A percentile compares a stretch with the other conserved stretches of the same genome.
Conservation (phyloP, 2,329 filamentous ascomycete genomes). For the Talaromyces piceae region DNA sequence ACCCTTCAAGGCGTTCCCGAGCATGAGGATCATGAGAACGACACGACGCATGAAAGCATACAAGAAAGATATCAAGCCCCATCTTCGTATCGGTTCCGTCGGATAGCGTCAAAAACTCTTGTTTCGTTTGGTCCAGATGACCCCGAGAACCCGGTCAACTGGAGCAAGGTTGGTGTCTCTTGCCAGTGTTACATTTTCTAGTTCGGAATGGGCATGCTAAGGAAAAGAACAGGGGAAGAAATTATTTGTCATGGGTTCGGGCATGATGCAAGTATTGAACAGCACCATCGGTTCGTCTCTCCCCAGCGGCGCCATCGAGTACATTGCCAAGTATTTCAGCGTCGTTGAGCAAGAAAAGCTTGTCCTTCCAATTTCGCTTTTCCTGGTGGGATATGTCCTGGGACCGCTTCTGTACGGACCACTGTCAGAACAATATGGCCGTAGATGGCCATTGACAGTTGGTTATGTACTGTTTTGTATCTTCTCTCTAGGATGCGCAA, state of each 20-base stretch:
- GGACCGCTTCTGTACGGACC: constrained; percentile 40
- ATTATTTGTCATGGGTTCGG: constrained; percentile 27
- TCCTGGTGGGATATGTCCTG: constrained; percentile 35
- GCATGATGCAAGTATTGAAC: constrained; percentile 34
- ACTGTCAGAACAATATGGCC: constrained; percentile 37
- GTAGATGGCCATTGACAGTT: constrained; percentile 38
- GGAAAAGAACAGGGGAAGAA: constrained; percentile 22
- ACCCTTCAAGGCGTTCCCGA: constrained; percentile 1
- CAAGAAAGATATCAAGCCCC: constrained; percentile 21
- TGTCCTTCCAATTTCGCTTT: constrained; percentile 34
- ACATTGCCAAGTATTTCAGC: constrained; percentile 30
- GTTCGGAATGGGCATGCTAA: not conserved
- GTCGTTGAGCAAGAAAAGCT: constrained; percentile 26
- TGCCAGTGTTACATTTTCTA: not conserved
- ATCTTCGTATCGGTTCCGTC: constrained; percentile 23
- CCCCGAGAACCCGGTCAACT: constrained; percentile 28
- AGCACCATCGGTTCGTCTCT: constrained; percentile 35
- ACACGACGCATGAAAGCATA: constrained; percentile 17
- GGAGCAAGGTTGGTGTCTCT: constrained; percentile 22
- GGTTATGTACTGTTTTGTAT: constrained; percentile 42
- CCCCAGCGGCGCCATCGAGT: constrained; percentile 31
- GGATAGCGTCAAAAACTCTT: constrained; percentile 29
- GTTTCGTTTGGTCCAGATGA: constrained; percentile 29
- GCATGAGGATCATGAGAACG: constrained; percentile 4
- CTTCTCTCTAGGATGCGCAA: constrained; percentile 38